A percentile compares a stretch with the other conserved stretches of the same genome.
phyloP scores from a whole-genome alignment of 257 asterid genomes.

The Voacanga thouarsii region DNA sequence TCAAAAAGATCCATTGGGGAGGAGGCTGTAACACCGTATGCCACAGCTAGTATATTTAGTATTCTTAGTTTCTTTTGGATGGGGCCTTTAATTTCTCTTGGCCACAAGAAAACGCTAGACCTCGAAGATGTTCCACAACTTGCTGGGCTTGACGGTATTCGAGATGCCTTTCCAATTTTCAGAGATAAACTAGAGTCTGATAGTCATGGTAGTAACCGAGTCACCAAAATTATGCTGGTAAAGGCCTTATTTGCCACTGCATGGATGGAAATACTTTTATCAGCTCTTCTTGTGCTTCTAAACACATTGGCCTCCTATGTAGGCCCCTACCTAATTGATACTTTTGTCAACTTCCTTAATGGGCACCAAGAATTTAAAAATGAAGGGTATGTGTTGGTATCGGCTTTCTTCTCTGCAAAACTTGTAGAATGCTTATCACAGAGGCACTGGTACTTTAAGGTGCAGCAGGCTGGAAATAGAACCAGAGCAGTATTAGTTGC shows the following conservation, averaged over 20 bases:
- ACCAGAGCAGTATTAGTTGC: constrained; percentile 82
- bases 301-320: constrained; percentile 57
- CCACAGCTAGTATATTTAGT: constrained; percentile 53
- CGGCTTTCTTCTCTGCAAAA: constrained; percentile 60
- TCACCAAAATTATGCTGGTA: constrained; percentile 61
- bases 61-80: constrained; percentile 78
- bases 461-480: constrained; percentile 77
- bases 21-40: constrained; percentile 73
- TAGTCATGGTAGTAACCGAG: constrained; percentile 28
- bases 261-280: constrained; percentile 48
- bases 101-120: constrained; percentile 62
- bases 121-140: constrained; percentile 95
- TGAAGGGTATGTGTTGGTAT: constrained; percentile 57
- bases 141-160: constrained; percentile 40
- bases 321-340: constrained; percentile 79
- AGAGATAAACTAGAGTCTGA: constrained; percentile 22
- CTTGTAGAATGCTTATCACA: constrained; percentile 62
- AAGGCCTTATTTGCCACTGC: constrained; percentile 58
- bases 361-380: constrained; percentile 45
- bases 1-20: constrained; percentile 41
- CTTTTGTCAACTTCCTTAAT: constrained; percentile 64
- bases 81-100: constrained; percentile 57
- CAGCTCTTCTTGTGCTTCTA: constrained; percentile 47
- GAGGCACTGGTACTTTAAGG: constrained; percentile 72
- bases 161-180: constrained; percentile 57